A percentile compares a stretch with the other conserved stretches of the same genome.
Evolutionary conservation across 2,329 filamentous ascomycete genomes (phyloP).

Genomic region (Bimuria novae-zelandiae): DNA sequence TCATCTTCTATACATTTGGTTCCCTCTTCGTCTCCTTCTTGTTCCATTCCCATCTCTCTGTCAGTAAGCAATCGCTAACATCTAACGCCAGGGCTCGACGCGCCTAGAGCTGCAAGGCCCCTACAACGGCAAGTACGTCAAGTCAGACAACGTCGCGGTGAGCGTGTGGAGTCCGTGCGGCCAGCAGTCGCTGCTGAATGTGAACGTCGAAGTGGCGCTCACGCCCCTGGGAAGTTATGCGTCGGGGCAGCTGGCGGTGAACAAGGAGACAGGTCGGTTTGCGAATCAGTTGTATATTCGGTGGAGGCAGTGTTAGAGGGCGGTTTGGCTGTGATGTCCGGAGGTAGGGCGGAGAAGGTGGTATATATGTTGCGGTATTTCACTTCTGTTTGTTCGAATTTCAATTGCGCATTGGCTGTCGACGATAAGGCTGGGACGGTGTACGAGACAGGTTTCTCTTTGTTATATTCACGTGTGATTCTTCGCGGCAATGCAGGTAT

Average conservation of each 20-base stretch:
- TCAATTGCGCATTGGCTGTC: no score
- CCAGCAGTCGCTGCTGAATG: conserved; percentile 33
- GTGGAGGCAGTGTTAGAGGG: conserved; percentile 41
- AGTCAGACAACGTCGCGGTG: conserved; percentile 47
- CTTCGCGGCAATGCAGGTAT: conserved; percentile 1
- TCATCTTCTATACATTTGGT: background rate
- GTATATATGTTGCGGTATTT: no score
- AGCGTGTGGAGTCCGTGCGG: conserved; percentile 39
- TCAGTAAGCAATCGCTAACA: no score
- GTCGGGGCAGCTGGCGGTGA: conserved; percentile 32
- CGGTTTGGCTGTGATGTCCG: background rate
- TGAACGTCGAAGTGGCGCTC: conserved; percentile 37
- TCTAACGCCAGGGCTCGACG: conserved; percentile 6
- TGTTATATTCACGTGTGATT: no score
- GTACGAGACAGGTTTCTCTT: no score
- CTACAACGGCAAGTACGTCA: conserved; percentile 49
- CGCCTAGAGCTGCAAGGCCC: conserved; percentile 46
- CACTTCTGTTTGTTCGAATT: no score
- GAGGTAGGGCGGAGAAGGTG: background rate
- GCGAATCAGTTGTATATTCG: conserved; percentile 33
- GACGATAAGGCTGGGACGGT: no score
- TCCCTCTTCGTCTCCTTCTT: no score
- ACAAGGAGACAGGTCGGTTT: conserved; percentile 33
- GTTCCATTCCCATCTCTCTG: no score
- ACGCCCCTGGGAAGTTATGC: conserved; percentile 26